Evolutionary conservation across 345 rosid genomes (phyloP).

Genomic region (Gynandropsis gynandra): DNA sequence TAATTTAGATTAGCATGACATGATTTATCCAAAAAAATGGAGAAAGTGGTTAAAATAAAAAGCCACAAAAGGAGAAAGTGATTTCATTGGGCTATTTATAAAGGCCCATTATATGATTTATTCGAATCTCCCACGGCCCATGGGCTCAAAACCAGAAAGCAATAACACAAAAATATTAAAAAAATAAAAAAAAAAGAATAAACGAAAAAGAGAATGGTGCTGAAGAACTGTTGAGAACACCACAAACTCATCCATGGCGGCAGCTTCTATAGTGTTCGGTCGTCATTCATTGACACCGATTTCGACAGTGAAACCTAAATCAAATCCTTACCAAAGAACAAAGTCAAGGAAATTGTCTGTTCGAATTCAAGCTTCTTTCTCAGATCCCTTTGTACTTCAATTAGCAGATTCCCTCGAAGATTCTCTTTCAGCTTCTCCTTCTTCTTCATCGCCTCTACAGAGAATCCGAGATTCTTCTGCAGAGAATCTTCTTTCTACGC

Average conservation of each 20-base stretch:
- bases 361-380: conserved; percentile 51
- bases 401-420: conserved; percentile 90
- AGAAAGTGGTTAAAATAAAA: conserved; percentile 38
- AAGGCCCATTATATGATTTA: too few species aligned
- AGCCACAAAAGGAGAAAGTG: too few species aligned
- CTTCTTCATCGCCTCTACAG: conserved; percentile 38
- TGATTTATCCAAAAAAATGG: too few species aligned
- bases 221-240: too few species aligned
- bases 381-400: conserved; percentile 81
- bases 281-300: conserved; percentile 24
- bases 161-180: too few species aligned
- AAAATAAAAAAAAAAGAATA: too few species aligned
- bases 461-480: conserved; percentile 67
- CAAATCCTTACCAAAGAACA: conserved; percentile 23
- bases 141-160: too few species aligned
- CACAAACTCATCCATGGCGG: background rate
- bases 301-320: conserved; percentile 24
- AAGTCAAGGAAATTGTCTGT: conserved; percentile 23
- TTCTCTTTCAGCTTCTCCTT: conserved; percentile 40
- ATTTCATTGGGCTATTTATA: too few species aligned
- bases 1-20: too few species aligned
- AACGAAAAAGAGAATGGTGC: too few species aligned
- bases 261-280: conserved; percentile 35
- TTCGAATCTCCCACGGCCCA: too few species aligned
- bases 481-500: conserved; percentile 56